These are phyloP conservation scores for Nakazawaea wickerhamii DNA, from an alignment of 805 yeast species.

Conservation along the genomic window DNA sequence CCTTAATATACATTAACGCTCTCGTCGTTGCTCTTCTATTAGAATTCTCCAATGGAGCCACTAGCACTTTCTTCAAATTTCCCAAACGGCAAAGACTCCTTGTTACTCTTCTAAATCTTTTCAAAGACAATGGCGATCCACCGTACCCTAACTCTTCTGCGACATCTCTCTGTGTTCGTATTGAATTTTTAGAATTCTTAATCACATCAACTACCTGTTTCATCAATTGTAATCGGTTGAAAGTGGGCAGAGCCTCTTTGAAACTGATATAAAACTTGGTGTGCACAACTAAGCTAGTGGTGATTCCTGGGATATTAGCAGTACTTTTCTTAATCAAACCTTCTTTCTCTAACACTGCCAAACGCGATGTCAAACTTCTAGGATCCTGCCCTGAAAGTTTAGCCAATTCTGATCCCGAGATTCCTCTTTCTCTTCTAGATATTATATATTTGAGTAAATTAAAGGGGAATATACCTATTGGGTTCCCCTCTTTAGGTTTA, in stretches of 20 bases:
- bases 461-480: constrained; percentile 51
- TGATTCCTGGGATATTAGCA: constrained; percentile 38
- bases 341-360: constrained; percentile 46
- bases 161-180: constrained; percentile 57
- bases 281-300: constrained; percentile 50
- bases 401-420: constrained; percentile 53
- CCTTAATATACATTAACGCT: constrained; percentile 38
- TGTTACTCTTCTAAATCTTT: constrained; percentile 37
- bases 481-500: constrained; percentile 41
- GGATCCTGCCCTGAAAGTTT: constrained; percentile 61
- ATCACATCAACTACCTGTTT: constrained; percentile 41
- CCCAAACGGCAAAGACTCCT: constrained; percentile 39
- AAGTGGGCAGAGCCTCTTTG: constrained; percentile 7
- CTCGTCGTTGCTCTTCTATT: constrained; percentile 36
- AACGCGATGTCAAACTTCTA: constrained; percentile 60
- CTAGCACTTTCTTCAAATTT: constrained; percentile 45
- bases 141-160: constrained; percentile 53
- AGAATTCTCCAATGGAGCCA: constrained; percentile 23
- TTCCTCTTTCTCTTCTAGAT: constrained; percentile 47
- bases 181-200: constrained; percentile 52
- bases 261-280: constrained; percentile 30
- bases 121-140: constrained; percentile 26
- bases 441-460: constrained; percentile 57
- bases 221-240: constrained; percentile 15
- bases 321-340: constrained; percentile 39